Conservation (phyloP, 2,329 filamentous ascomycete species). For the Colletotrichum endophyticum region DNA sequence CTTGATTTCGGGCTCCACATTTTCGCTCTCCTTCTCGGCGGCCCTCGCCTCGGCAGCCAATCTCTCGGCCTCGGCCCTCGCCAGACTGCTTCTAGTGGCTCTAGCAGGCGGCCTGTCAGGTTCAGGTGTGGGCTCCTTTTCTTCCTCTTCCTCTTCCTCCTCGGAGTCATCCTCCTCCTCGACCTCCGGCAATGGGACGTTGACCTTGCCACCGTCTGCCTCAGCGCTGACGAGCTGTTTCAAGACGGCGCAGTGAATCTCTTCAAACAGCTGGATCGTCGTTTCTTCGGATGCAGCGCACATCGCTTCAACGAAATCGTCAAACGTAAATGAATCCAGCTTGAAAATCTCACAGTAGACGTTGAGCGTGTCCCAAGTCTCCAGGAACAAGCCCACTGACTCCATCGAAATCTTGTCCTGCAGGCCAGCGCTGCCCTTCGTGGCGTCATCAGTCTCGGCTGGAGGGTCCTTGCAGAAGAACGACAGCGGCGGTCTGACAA, state of each 20-base stretch:
- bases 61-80: constrained; percentile 78
- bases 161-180: constrained; percentile 73
- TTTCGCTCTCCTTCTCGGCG: constrained; percentile 48
- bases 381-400: constrained; percentile 83
- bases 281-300: constrained; percentile 74
- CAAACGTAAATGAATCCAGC: constrained; percentile 96
- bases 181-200: constrained; percentile 78
- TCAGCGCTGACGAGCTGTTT: constrained; percentile 84
- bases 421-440: constrained; percentile 40
- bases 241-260: constrained; percentile 89
- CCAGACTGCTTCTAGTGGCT: constrained; percentile 84
- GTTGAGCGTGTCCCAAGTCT: constrained; percentile 96
- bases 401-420: constrained; percentile 75
- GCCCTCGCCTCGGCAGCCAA: constrained; percentile 65
- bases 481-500: constrained; percentile 75
- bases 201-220: constrained; percentile 76
- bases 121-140: constrained; percentile 65
- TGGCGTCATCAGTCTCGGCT: constrained; percentile 42
- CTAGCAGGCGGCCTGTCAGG: constrained; percentile 72
- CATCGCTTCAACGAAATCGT: constrained; percentile 92
- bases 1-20: constrained; percentile 50
- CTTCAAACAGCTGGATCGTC: constrained; percentile 84
- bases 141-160: constrained; percentile 64
- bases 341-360: constrained; percentile 97
- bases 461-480: constrained; percentile 75